Evolutionary conservation across 371 early-diverging fungal species (phyloP).

Genomic region (Coemansia sp.): DNA sequence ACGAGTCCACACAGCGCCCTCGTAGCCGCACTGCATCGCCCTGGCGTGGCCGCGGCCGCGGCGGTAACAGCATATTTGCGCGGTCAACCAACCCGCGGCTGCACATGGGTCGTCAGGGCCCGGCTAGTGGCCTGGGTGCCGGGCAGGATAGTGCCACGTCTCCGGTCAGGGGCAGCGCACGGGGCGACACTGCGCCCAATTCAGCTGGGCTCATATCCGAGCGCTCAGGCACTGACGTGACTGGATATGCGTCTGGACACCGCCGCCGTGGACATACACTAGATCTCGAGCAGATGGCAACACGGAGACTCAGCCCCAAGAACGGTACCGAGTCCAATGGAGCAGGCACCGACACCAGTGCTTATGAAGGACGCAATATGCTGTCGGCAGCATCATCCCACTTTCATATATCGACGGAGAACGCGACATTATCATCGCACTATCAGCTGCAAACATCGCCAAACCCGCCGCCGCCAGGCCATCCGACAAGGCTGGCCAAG

Average conservation of each 20-base stretch:
- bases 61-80: slow-evolving; percentile 26
- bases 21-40: slow-evolving; percentile 42
- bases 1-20: slow-evolving; percentile 21
- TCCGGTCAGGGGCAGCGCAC: not conserved
- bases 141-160: not conserved
- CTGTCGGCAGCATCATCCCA: slow-evolving; percentile 18
- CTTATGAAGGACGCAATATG: not conserved
- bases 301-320: slow-evolving; percentile 7
- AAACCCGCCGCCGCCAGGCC: not conserved
- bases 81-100: slow-evolving; percentile 20
- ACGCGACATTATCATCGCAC: slow-evolving; percentile 18
- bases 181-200: slow-evolving; percentile 10
- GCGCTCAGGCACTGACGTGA: slow-evolving; percentile 8
- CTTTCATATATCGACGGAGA: slow-evolving; percentile 26
- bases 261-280: slow-evolving; percentile 43
- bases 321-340: not conserved
- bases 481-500: slow-evolving; percentile 9
- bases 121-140: not conserved
- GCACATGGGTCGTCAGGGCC: slow-evolving; percentile 12
- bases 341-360: not conserved
- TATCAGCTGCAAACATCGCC: slow-evolving; percentile 1
- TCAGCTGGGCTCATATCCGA: slow-evolving; percentile 35
- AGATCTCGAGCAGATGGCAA: slow-evolving; percentile 31
- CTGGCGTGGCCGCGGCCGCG: slow-evolving; percentile 36
- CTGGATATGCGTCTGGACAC: slow-evolving; percentile 2